These are phyloP conservation scores for Tephrocybe rancida DNA, from an alignment of 768 basidiomycete genomes.

Conservation along the genomic window DNA sequence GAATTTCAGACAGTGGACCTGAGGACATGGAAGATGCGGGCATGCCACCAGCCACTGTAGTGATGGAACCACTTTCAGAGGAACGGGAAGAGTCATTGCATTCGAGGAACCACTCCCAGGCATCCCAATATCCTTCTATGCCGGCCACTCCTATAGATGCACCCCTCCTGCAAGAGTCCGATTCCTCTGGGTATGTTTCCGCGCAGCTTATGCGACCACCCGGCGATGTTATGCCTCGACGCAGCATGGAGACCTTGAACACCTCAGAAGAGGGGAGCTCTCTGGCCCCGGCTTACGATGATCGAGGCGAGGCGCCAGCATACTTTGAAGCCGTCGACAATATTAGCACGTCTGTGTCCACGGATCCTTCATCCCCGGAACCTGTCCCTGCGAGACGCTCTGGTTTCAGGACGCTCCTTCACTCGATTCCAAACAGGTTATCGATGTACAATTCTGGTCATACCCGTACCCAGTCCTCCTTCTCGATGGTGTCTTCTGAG, in stretches of 20 bases:
- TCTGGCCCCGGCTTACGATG: slow-evolving; percentile 19
- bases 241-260: slow-evolving; percentile 30
- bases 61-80: slow-evolving; percentile 40
- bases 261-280: slow-evolving; percentile 33
- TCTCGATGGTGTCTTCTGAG: slow-evolving; percentile 25
- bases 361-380: slow-evolving; percentile 15
- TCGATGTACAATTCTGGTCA: slow-evolving; percentile 26
- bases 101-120: slow-evolving; percentile 29
- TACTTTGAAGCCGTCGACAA: slow-evolving; percentile 59
- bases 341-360: slow-evolving; percentile 4
- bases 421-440: slow-evolving; percentile 33
- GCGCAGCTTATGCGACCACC: slow-evolving; percentile 17
- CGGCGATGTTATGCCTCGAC: slow-evolving; percentile 23
- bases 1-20: slow-evolving; percentile 39
- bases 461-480: slow-evolving; percentile 31
- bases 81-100: slow-evolving; percentile 34
- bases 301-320: slow-evolving; percentile 64
- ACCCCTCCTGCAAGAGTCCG: slow-evolving; percentile 42
- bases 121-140: slow-evolving; percentile 37
- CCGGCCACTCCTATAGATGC: slow-evolving; percentile 41
- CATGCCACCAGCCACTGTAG: slow-evolving; percentile 38
- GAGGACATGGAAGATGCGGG: slow-evolving; percentile 57
- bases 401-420: slow-evolving; percentile 49
- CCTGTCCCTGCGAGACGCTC: slow-evolving; percentile 36
- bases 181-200: slow-evolving; percentile 25